Evolutionary conservation across 2,329 filamentous ascomycete genomes (phyloP).

Genomic region (Neonectria sp.): DNA sequence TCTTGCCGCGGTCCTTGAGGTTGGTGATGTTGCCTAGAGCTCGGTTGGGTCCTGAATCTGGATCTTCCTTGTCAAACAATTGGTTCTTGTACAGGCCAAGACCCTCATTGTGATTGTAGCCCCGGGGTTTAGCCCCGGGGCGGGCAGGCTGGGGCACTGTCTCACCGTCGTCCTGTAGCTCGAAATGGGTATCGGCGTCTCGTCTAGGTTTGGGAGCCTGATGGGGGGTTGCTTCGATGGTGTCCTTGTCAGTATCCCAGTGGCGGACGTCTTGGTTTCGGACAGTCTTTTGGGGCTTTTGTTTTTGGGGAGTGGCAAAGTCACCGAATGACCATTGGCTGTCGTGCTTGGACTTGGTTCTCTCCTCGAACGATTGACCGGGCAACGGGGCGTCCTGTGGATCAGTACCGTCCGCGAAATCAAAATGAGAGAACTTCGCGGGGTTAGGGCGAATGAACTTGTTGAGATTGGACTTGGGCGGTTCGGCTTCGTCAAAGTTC

Average conservation of each 20-base stretch:
- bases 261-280: slow-evolving; percentile 81
- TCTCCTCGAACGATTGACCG: slow-evolving; percentile 58
- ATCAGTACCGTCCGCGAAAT: slow-evolving; percentile 79
- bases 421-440: slow-evolving; percentile 88
- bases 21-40: slow-evolving; percentile 80
- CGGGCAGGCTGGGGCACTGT: slow-evolving; percentile 66
- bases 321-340: slow-evolving; percentile 92
- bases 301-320: slow-evolving; percentile 86
- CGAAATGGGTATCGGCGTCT: slow-evolving; percentile 87
- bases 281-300: slow-evolving; percentile 69
- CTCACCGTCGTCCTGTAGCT: slow-evolving; percentile 82
- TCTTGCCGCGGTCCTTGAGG: slow-evolving; percentile 79
- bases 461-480: slow-evolving; percentile 59
- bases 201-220: slow-evolving; percentile 79
- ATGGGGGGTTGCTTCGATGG: slow-evolving; percentile 68
- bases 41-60: slow-evolving; percentile 55
- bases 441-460: slow-evolving; percentile 76
- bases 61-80: slow-evolving; percentile 73
- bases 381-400: slow-evolving; percentile 62
- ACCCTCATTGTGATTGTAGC: slow-evolving; percentile 76
- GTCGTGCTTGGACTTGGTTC: slow-evolving; percentile 73
- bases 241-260: slow-evolving; percentile 80
- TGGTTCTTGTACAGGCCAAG: slow-evolving; percentile 83
- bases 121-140: slow-evolving; percentile 62
- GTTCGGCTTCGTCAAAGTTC: slow-evolving; percentile 58